Base-by-base conservation (phyloP, 2,329 filamentous ascomycete genomes). In the Alternaria sp. region DNA sequence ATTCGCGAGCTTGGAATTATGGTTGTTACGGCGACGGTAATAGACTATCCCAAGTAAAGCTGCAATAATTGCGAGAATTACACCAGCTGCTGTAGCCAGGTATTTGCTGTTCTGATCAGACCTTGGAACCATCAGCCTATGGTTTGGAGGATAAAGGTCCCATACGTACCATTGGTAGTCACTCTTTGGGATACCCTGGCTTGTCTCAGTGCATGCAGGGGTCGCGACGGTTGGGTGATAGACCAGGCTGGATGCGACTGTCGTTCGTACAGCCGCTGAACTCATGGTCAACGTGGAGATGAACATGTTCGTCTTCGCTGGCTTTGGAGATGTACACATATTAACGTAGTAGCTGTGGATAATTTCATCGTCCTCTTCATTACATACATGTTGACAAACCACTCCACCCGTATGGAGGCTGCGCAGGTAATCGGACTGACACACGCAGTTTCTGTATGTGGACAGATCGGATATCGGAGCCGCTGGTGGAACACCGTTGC, bases 61-160 rank as follows among this genome's bases (percentile, higher is more conserved):
- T 51, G 83, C 82, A 14, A 84, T 80, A 62, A 96, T 91, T 54
- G 83, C 89, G 61, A 94, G 81, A 43, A 89, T 84, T 28, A 96
- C 84, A 63, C 94, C 81, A 65, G 93, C 88, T 54, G 95, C 83
- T 85, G 95, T 92, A 63, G 94, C 84, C 46, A 96, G 87, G 92
- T 92, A 96, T 81, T 88, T 85, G 82, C 87, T 92, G 77, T 94
- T 91, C 28, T 82, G 84, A 7, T 85, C 83, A 51, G 91, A 80
- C 90, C 91, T 92, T 62, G 7, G n/a, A 46, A 6, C 16, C 26
- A 36, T 54, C 14, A 43, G n/a, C 46, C 11, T 7, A 63, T 64
- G 39, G 12, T 4, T 22, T 26, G 34, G 22, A 38, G 20, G 7
- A 11, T 26, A 38, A 7, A 26, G 22, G 2, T 18, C 24, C 16